Conservation (phyloP, 108 stramenopile genomes). For the Fistulifera pelliculosa region DNA sequence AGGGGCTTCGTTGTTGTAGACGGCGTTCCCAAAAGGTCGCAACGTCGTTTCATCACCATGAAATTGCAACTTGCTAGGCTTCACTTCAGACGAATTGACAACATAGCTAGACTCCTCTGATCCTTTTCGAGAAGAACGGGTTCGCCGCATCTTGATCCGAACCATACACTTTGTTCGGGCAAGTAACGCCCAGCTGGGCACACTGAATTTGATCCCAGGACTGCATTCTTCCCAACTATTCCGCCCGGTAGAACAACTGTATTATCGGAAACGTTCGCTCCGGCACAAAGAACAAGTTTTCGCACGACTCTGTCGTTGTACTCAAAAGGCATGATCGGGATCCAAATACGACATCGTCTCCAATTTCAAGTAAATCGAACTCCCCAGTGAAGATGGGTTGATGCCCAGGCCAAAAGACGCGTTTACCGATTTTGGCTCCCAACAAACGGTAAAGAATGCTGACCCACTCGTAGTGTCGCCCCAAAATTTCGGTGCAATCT, state of each 20-base stretch:
- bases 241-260: conserved; percentile 56
- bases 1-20: conserved; percentile 33
- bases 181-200: conserved; percentile 41
- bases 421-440: conserved; percentile 56
- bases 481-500: conserved; percentile 41
- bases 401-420: conserved; percentile 59
- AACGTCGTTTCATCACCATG: conserved; percentile 41
- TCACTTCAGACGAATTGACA: conserved; percentile 3
- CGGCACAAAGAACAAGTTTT: conserved; percentile 36
- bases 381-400: conserved; percentile 37
- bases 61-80: conserved; percentile 19
- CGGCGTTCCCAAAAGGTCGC: conserved; percentile 54
- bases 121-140: conserved; percentile 36
- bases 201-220: conserved; percentile 44
- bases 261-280: conserved; percentile 37
- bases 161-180: conserved; percentile 38
- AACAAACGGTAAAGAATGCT: conserved; percentile 39
- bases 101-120: conserved; percentile 7
- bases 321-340: conserved; percentile 33
- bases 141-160: conserved; percentile 41
- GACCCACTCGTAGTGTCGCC: conserved; percentile 46
- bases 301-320: conserved; percentile 16
- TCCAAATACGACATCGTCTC: conserved; percentile 64
- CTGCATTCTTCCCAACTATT: conserved; percentile 45
- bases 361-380: conserved; percentile 55